phyloP scores from a whole-genome alignment of 2,329 filamentous ascomycete species.

The Penicillium verrucosum region DNA sequence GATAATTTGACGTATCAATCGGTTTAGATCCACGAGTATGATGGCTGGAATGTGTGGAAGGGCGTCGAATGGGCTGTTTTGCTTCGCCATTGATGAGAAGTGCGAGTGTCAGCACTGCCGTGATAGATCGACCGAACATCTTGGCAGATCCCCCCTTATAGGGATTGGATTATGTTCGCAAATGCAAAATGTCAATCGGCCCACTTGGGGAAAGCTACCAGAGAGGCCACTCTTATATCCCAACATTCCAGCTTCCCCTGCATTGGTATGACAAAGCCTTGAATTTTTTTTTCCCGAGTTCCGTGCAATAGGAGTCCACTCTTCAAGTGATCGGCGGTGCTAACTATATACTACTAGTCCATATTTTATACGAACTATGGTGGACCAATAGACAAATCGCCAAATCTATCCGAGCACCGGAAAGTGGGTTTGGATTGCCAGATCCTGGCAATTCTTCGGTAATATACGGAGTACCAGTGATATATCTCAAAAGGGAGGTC shows the following conservation, averaged over 20 bases:
- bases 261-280: background rate
- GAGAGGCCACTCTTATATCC: background rate
- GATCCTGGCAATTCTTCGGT: background rate
- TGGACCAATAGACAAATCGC: too few species aligned
- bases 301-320: background rate
- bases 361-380: too few species aligned
- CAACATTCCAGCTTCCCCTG: background rate
- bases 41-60: background rate
- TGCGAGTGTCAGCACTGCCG: background rate
- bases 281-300: background rate
- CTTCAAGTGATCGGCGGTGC: background rate
- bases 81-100: background rate
- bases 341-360: background rate
- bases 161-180: background rate
- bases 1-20: constrained; percentile 16
- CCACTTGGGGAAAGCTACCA: background rate
- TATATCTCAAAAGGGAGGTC: background rate
- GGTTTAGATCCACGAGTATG: background rate
- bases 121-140: constrained; percentile 1
- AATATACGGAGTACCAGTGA: background rate
- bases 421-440: background rate
- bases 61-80: background rate
- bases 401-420: background rate
- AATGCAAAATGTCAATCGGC: background rate
- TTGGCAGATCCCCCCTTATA: background rate